Evolutionary conservation across 2,329 filamentous ascomycete genomes (phyloP).

Genomic region (Pseudogymnoascus sp.): DNA sequence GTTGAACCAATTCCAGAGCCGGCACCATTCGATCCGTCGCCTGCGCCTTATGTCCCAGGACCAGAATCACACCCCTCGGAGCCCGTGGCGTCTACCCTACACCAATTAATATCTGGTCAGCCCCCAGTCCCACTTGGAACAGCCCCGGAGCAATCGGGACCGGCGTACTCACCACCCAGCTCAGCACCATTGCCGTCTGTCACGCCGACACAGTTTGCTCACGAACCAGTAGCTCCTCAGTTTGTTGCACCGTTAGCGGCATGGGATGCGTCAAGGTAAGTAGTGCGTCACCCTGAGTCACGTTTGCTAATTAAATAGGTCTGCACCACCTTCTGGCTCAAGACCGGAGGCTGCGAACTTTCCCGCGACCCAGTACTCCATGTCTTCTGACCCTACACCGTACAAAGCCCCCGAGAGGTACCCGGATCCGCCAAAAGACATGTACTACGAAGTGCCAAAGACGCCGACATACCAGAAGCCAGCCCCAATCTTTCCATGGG

Average conservation of each 20-base stretch:
- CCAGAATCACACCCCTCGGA: conserved; percentile 12
- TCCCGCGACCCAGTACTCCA: conserved; percentile 68
- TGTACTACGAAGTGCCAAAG: conserved; percentile 79
- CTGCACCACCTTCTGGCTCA: conserved; percentile 54
- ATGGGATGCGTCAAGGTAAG: conserved; percentile 43
- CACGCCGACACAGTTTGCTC: neutral
- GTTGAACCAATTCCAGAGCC: neutral
- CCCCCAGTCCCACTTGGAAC: conserved; percentile 17
- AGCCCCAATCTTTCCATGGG: conserved; percentile 84
- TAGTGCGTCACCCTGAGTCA: conserved; percentile 27
- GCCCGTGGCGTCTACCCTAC: conserved; percentile 13
- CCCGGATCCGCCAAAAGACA: conserved; percentile 74
- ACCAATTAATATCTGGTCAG: conserved; percentile 17
- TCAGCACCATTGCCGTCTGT: neutral
- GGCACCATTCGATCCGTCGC: conserved; percentile 9
- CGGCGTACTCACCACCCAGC: neutral
- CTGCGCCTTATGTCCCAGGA: neutral
- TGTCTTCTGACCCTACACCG: conserved; percentile 66
- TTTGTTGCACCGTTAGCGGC: conserved; percentile 19
- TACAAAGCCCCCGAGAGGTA: conserved; percentile 73
- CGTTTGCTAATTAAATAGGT: conserved; percentile 21
- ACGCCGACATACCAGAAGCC: conserved; percentile 51
- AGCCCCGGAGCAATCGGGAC: conserved; percentile 10
- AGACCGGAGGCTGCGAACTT: conserved; percentile 82
- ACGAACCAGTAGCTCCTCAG: neutral